These are phyloP conservation scores for Talaromyces sp. DNA, from an alignment of 2,329 filamentous ascomycete genomes.

Conservation along the genomic window DNA sequence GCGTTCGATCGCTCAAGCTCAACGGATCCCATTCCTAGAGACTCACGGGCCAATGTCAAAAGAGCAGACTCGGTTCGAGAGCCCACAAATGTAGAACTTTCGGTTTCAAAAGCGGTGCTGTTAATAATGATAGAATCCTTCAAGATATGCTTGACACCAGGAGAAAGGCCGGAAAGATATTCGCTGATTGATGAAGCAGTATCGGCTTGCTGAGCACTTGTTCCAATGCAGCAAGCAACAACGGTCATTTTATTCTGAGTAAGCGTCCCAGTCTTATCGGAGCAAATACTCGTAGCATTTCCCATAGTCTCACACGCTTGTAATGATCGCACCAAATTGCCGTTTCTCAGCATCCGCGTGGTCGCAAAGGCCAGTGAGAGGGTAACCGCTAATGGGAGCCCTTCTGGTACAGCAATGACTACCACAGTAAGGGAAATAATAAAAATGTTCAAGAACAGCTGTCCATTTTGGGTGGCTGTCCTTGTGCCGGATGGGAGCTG, in stretches of 20 bases:
- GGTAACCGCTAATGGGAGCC: conserved; percentile 73
- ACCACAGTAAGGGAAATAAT: conserved; percentile 78
- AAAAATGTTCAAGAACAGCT: conserved; percentile 71
- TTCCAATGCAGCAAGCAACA: conserved; percentile 59
- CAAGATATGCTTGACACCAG: too few relatives aligned
- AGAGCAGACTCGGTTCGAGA: conserved; percentile 76
- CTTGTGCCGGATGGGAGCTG: conserved; percentile 54
- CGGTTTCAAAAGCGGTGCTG: conserved; percentile 73
- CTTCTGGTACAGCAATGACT: conserved; percentile 75
- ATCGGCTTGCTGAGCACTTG: too few relatives aligned
- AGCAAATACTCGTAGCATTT: conserved; percentile 75
- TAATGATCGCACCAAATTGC: conserved; percentile 72
- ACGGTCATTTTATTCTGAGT: conserved; percentile 76
- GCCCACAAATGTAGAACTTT: conserved; percentile 69
- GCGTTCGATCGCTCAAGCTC: conserved; percentile 61
- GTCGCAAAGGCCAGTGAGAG: conserved; percentile 74
- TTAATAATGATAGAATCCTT: conserved; percentile 24
- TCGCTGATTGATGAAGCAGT: too few relatives aligned
- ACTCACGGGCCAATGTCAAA: conserved; percentile 64
- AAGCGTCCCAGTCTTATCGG: conserved; percentile 73
- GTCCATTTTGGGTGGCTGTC: conserved; percentile 70
- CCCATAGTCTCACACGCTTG: conserved; percentile 80
- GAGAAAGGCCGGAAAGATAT: too few relatives aligned
- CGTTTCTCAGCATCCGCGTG: conserved; percentile 72
- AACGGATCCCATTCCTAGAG: conserved; percentile 44